Percentiles rank a stretch among this genome's conserved stretches.
Conservation (phyloP, 2,329 filamentous ascomycete genomes). For the Aspergillus neoniger region DNA sequence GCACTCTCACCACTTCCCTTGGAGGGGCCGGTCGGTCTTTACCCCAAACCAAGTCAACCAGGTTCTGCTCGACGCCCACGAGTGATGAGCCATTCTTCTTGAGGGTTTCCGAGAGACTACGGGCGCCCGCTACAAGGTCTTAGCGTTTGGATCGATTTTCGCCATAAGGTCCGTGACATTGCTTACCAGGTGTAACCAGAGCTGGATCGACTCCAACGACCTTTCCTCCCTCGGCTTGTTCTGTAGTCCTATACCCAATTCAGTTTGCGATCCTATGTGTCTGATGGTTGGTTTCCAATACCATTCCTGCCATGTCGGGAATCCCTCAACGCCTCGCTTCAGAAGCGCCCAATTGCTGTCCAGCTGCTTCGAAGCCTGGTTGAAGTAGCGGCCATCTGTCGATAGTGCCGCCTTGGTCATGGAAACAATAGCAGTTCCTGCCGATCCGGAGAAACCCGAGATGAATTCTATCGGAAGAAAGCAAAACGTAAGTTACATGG, state of each 20-base stretch:
- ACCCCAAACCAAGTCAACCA: conserved; percentile 91
- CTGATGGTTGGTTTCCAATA: conserved; percentile 39
- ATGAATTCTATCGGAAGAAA: conserved; percentile 65
- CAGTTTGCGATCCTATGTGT: conserved; percentile 8
- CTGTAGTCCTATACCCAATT: conserved; percentile 58
- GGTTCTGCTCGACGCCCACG: conserved; percentile 73
- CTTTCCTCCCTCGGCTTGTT: conserved; percentile 84
- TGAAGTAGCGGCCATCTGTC: conserved; percentile 97
- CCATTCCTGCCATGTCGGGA: conserved; percentile 98
- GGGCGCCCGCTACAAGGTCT: conserved; percentile 56
- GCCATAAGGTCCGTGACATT: neutral
- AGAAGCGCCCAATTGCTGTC: conserved; percentile 88
- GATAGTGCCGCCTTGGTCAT: conserved; percentile 83
- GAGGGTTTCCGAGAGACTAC: conserved; percentile 81
- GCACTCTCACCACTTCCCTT: conserved; percentile 71
- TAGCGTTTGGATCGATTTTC: conserved; percentile 6
- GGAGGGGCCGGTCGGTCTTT: conserved; percentile 71
- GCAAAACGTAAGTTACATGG: conserved; percentile 17
- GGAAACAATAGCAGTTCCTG: conserved; percentile 87
- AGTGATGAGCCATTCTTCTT: conserved; percentile 80
- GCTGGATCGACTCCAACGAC: conserved; percentile 88
- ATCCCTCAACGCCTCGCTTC: conserved; percentile 90
- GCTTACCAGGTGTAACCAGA: conserved; percentile 69
- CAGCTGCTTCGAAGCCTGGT: conserved; percentile 87
- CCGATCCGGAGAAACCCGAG: conserved; percentile 91